These are phyloP conservation scores for Endothia cerciana DNA, from an alignment of 2,329 filamentous ascomycete genomes.

Conservation along the genomic window DNA sequence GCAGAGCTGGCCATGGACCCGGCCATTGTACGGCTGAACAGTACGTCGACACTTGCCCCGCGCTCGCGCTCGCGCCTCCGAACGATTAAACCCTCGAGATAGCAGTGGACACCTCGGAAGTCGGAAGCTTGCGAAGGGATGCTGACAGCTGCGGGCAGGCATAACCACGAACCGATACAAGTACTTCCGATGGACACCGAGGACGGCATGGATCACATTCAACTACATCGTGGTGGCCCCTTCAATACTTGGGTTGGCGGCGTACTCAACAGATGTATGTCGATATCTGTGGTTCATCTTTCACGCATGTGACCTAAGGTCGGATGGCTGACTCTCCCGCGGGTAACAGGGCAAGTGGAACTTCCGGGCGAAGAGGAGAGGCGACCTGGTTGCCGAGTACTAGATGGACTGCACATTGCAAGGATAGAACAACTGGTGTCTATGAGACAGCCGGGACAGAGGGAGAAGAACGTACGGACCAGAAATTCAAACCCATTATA, in stretches of 20 bases:
- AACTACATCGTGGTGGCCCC: slow-evolving; percentile 78
- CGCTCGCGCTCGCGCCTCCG: not conserved
- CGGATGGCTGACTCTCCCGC: slow-evolving; percentile 11
- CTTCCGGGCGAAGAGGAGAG: slow-evolving; percentile 83
- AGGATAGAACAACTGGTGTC: slow-evolving; percentile 11
- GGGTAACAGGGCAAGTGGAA: slow-evolving; percentile 77
- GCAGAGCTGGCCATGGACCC: slow-evolving; percentile 52
- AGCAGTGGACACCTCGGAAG: not conserved
- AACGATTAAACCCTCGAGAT: not conserved
- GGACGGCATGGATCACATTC: slow-evolving; percentile 80
- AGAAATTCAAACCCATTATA: not conserved
- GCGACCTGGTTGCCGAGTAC: slow-evolving; percentile 81
- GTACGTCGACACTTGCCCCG: slow-evolving; percentile 41
- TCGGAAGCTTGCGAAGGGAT: not conserved
- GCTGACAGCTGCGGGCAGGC: slow-evolving; percentile 54
- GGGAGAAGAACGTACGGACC: not conserved
- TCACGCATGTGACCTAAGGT: not conserved
- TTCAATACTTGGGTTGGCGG: slow-evolving; percentile 68
- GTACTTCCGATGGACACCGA: slow-evolving; percentile 92
- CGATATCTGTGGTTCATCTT: slow-evolving; percentile 28
- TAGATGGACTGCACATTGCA: slow-evolving; percentile 45
- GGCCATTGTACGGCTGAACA: slow-evolving; percentile 49
- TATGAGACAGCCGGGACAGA: not conserved
- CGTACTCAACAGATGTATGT: slow-evolving; percentile 86
- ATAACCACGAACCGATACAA: slow-evolving; percentile 85